A percentile compares a stretch with the other conserved stretches of the same genome.
phyloP scores from a whole-genome alignment of 2,329 filamentous ascomycete genomes.

The Purpureocillium takamizusanense region DNA sequence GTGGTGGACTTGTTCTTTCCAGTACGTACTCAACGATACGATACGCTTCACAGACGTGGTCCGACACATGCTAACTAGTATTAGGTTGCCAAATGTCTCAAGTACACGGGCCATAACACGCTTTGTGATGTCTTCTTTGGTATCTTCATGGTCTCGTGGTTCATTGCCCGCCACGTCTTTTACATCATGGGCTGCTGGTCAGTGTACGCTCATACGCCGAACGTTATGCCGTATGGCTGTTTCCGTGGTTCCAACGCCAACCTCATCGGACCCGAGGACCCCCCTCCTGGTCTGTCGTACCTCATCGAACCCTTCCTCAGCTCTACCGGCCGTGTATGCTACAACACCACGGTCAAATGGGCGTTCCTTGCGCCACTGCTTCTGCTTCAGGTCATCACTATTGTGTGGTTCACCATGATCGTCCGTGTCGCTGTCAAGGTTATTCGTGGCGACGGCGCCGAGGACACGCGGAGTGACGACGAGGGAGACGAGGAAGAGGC shows the following conservation, averaged over 20 bases:
- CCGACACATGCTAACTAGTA: background rate
- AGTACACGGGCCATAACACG: conserved; percentile 70
- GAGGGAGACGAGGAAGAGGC: conserved; percentile 55
- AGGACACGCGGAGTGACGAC: conserved; percentile 82
- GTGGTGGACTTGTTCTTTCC: conserved; percentile 82
- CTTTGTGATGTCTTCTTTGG: conserved; percentile 79
- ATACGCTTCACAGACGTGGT: background rate
- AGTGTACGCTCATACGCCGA: conserved; percentile 58
- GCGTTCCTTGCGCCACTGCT: conserved; percentile 70
- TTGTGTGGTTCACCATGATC: conserved; percentile 89
- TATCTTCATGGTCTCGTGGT: conserved; percentile 78
- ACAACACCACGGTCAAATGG: conserved; percentile 64
- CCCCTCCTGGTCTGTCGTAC: conserved; percentile 47
- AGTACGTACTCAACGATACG: conserved; percentile 40
- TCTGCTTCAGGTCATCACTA: conserved; percentile 67
- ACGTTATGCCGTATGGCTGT: conserved; percentile 58
- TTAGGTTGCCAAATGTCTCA: conserved; percentile 83
- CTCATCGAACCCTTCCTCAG: conserved; percentile 67
- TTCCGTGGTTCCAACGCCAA: conserved; percentile 52
- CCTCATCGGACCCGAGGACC: conserved; percentile 42
- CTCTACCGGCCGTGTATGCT: conserved; percentile 69
- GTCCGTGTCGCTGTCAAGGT: conserved; percentile 74
- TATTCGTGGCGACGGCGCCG: conserved; percentile 64
- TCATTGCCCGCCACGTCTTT: conserved; percentile 71
- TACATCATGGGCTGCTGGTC: conserved; percentile 79